Evolutionary conservation across 2,329 filamentous ascomycete species (phyloP).

Genomic region (Fusarium liriodendri): DNA sequence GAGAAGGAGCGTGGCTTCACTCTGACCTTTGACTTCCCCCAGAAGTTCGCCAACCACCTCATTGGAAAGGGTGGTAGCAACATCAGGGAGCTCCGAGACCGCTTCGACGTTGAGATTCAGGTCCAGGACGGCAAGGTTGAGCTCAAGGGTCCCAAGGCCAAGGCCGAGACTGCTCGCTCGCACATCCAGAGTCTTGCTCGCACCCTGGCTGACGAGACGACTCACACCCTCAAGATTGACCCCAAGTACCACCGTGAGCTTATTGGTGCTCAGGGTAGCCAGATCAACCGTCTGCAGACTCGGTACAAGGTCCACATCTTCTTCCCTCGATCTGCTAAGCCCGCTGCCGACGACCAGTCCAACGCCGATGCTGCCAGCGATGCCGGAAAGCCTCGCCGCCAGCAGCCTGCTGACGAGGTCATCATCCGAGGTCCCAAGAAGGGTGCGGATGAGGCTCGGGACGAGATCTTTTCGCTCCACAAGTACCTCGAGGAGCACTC

Average conservation of each 20-base stretch:
- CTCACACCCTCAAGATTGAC: constrained; percentile 87
- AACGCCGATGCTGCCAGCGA: constrained; percentile 77
- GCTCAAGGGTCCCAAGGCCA: constrained; percentile 94
- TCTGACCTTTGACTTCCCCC: constrained; percentile 89
- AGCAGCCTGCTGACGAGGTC: constrained; percentile 89
- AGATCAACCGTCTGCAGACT: constrained; percentile 92
- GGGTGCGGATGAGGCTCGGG: constrained; percentile 90
- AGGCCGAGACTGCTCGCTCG: constrained; percentile 86
- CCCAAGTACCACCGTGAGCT: constrained; percentile 94
- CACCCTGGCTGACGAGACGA: constrained; percentile 91
- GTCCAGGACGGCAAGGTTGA: constrained; percentile 95
- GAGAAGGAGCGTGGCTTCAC: constrained; percentile 94
- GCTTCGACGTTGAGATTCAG: constrained; percentile 81
- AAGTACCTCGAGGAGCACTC: constrained; percentile 94
- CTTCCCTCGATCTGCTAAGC: constrained; percentile 80
- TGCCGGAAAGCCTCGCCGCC: constrained; percentile 70
- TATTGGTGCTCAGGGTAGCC: constrained; percentile 87
- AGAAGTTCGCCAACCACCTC: constrained; percentile 91
- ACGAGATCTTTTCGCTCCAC: constrained; percentile 88
- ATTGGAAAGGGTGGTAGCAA: constrained; percentile 76
- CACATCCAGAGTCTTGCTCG: constrained; percentile 84
- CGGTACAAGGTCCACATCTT: constrained; percentile 96
- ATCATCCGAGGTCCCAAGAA: constrained; percentile 91
- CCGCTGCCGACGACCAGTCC: constrained; percentile 74
- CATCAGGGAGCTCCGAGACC: constrained; percentile 73